Conservation (phyloP, 2,329 filamentous ascomycete genomes). For the Chaetomium sp. region DNA sequence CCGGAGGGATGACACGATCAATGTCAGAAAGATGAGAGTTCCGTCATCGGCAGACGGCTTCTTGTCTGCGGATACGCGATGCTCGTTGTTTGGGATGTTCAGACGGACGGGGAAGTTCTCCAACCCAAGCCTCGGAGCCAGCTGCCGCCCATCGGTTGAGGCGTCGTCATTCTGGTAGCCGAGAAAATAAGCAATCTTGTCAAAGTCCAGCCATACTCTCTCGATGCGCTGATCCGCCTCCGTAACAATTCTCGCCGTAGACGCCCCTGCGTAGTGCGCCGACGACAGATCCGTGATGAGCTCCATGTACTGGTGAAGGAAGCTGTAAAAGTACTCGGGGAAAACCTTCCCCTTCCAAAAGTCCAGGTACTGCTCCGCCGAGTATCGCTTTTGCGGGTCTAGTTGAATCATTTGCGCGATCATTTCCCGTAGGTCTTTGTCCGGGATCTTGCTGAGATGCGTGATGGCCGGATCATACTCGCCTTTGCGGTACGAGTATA, state of each 20-base stretch:
- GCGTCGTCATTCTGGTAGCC: constrained; percentile 57
- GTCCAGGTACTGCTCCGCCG: constrained; percentile 86
- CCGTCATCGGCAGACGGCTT: constrained; percentile 72
- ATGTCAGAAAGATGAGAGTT: constrained; percentile 82
- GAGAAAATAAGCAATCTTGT: constrained; percentile 94
- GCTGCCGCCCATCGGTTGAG: constrained; percentile 25
- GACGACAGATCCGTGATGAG: constrained; percentile 86
- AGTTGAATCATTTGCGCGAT: constrained; percentile 94
- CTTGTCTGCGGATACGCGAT: constrained; percentile 55
- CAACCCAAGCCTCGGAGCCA: constrained; percentile 45
- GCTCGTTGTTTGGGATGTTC: constrained; percentile 79
- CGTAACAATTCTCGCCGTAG: constrained; percentile 63
- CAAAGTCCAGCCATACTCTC: constrained; percentile 87
- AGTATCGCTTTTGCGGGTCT: constrained; percentile 84
- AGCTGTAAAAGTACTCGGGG: constrained; percentile 94
- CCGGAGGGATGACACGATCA: constrained; percentile 81
- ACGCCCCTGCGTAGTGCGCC: constrained; percentile 64
- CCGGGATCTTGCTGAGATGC: constrained; percentile 78
- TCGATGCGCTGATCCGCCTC: constrained; percentile 94
- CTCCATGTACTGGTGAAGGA: constrained; percentile 96
- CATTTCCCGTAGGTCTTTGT: constrained; percentile 79
- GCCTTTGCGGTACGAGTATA: constrained; percentile 87
- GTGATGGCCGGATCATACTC: constrained; percentile 84
- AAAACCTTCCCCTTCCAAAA: constrained; percentile 92
- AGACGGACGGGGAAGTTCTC: constrained; percentile 73